Evolutionary conservation across 306 rosid species (phyloP).

Genomic region (Quercus agrifolia): DNA sequence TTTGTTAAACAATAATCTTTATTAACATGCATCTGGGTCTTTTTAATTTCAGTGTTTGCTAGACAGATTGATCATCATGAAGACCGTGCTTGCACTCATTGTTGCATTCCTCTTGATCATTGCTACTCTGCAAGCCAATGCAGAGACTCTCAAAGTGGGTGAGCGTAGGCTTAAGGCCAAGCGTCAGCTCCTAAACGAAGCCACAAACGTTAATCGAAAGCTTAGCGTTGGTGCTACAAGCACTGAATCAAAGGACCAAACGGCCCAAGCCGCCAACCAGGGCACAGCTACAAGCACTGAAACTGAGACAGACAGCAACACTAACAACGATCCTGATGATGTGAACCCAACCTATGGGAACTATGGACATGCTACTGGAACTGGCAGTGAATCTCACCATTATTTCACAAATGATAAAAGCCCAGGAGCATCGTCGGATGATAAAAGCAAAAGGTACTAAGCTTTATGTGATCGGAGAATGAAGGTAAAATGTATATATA

Average conservation of each 20-base stretch:
- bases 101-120: conserved; percentile 3
- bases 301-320: background rate
- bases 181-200: background rate
- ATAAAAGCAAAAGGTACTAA: no score
- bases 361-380: background rate
- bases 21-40: background rate
- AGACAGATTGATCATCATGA: background rate
- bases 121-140: background rate
- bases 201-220: background rate
- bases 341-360: background rate
- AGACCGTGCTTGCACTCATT: background rate
- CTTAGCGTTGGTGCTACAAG: background rate
- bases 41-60: background rate
- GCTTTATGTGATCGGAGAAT: no score
- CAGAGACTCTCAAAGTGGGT: background rate
- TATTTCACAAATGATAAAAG: background rate
- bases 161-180: background rate
- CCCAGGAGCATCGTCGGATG: no score
- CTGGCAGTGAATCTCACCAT: background rate
- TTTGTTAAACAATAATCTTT: background rate
- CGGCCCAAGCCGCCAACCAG: background rate
- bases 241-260: background rate
- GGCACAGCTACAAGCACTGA: background rate
- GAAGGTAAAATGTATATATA: background rate
- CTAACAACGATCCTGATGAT: background rate